A percentile compares a stretch with the other conserved stretches of the same genome.
phyloP scores from a whole-genome alignment of 305 asterid species.

The Solanum chacoense region DNA sequence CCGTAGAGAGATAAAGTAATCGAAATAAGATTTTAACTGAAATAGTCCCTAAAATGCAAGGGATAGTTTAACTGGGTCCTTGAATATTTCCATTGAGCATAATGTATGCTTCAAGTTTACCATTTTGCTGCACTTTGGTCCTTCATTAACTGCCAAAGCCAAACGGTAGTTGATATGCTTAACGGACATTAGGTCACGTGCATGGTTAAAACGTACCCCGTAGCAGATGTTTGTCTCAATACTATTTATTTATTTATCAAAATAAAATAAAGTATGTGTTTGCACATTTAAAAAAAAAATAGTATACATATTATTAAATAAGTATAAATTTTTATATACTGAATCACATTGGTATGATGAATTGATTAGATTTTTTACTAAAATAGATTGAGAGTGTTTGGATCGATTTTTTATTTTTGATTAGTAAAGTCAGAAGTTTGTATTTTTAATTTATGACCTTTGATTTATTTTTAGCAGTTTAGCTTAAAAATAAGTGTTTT shows the following conservation, averaged over 20 bases:
- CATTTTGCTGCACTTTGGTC: background rate
- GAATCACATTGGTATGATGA: background rate
- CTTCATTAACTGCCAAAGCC: background rate
- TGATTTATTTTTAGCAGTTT: background rate
- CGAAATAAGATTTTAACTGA: background rate
- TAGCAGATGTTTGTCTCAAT: background rate
- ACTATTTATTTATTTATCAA: too few relatives aligned
- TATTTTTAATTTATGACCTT: background rate
- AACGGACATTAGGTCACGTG: background rate
- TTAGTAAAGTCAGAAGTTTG: background rate
- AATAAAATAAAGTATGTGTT: background rate
- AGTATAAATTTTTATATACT: background rate
- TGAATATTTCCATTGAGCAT: background rate
- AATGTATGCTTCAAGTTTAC: background rate
- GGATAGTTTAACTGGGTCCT: background rate
- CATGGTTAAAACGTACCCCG: background rate
- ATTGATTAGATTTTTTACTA: background rate
- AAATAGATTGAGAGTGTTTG: background rate
- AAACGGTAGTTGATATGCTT: background rate
- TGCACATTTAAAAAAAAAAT: background rate
- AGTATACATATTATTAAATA: background rate
- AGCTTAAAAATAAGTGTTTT: background rate
- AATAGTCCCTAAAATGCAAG: background rate
- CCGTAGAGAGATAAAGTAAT: conserved; percentile 2
- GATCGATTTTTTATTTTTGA: background rate